phyloP scores from a whole-genome alignment of 2,329 filamentous ascomycete species.

The Parascedosporium putredinis region DNA sequence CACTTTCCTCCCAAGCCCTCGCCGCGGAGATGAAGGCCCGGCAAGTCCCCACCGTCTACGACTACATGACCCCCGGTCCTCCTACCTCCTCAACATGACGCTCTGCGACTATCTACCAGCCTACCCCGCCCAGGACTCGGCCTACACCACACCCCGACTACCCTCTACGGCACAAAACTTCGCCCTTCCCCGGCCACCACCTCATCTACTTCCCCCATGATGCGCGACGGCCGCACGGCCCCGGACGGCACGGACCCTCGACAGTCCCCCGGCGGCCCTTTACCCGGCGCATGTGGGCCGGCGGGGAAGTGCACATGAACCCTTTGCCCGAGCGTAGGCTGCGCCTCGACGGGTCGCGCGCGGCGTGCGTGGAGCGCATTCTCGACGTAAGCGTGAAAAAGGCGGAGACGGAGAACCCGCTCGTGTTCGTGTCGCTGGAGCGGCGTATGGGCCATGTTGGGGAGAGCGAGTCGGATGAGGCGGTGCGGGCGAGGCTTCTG shows the following conservation, averaged over 20 bases:
- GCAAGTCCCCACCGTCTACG: neutral
- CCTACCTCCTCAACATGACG: slow-evolving; percentile 2
- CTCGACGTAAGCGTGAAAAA: neutral
- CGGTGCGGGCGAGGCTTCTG: neutral
- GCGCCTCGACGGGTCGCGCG: neutral
- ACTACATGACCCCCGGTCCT: neutral
- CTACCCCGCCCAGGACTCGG: neutral
- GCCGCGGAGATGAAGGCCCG: neutral
- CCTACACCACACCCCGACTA: neutral
- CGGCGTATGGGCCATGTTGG: neutral
- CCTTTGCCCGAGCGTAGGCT: neutral
- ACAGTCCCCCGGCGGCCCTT: neutral
- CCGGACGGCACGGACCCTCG: neutral
- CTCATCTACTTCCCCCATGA: slow-evolving; percentile 1
- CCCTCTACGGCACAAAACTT: neutral
- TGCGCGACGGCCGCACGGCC: neutral
- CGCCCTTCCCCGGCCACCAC: neutral
- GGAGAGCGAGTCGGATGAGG: neutral
- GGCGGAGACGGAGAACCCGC: neutral
- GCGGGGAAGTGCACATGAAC: slow-evolving; percentile 1
- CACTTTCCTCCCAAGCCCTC: neutral
- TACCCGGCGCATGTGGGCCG: neutral
- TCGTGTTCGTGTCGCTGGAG: slow-evolving; percentile 1
- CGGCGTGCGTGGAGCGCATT: neutral
- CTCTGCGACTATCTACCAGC: neutral